Base-by-base conservation (phyloP, 2,329 filamentous ascomycete genomes). In the Xylariaceae sp. region DNA sequence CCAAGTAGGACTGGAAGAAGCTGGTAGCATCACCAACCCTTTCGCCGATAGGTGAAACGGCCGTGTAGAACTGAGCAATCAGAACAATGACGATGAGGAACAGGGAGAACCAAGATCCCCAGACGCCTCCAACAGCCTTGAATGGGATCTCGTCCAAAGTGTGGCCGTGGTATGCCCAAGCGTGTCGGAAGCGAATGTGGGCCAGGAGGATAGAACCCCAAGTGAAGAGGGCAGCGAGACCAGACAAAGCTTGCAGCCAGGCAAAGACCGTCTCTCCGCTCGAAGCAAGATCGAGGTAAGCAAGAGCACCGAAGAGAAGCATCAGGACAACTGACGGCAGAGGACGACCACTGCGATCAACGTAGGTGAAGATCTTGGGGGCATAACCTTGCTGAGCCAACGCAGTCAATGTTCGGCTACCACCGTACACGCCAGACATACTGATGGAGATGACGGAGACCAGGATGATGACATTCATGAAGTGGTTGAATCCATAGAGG, bases 141-240 rank as follows among this genome's bases (percentile, higher is more conserved):
- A 87, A 90, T 0, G 86, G 82, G 13, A 90, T 80, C 68, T 89
- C 86, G 40, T 85, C 80, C 1, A 86, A 66, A 2, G 76, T 79
- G 66, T 83, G 82, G n/a, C 83, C 81, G 39, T 84, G 76, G 28
- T 75, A 68, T 22, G 71, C 73, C 86, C 85, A 89, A 0, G 84
- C 86, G 2, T 69, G 63, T 34, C 86, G 82, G 76, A 88, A 87
- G 17, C 86, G 83, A 63, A 89, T 87, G 61, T 89, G 86, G 2
- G 83, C 77, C 3, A 86, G 70, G 61, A 84, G 87, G 60, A 88
- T 87, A 38, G 81, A 86, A 16, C 79, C 84, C 85, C 85, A 89
- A 11, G 84, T 84, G 66, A 87, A 87, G 41, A 89, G 75, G 12
- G 82, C 80, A 11, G 81, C 79, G 5, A 89, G 73, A 47, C 82